Base-by-base conservation (phyloP, 2,329 filamentous ascomycete genomes). In the Talaromyces piceae region DNA sequence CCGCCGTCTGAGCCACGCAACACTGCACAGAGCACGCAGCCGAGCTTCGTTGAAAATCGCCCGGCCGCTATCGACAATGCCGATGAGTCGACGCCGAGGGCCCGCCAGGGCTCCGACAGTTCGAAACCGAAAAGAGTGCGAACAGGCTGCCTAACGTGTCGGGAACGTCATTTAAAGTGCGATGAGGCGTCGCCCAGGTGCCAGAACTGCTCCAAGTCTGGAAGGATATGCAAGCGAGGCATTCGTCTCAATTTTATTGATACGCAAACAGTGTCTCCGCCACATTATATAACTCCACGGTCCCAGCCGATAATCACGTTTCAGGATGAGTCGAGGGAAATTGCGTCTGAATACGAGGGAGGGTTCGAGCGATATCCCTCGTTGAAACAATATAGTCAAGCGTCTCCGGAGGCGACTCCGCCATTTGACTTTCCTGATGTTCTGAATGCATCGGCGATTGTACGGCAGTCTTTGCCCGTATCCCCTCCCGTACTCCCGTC, bases 171-270 rank as follows among this genome's bases (percentile, higher is more conserved):
- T 73, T 74, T 95, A 47, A 95, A 95, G 68, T 95, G 91, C 67
- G 91, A 95, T 63, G 89, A 95, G 67, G 84, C 77, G 4, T 63
- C 77, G 54, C 80, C 81, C 8, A 72, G 74, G 50, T 84, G 81
- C 63, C 76, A 86, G 61, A 96, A 96, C 63, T 96, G 91, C 70
- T 81, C 82, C 53, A 96, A 95, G 71, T 93, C 91, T 48, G 91
- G 83, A 62, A 78, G 91, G 47, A 76, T 84, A 52, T 97, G 91
- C 74, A 90, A 91, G 66, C 82, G 90, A 59, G 91, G 91, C 16
- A 77, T 96, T 47, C 81, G 88, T 31, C 75, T 97, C 37, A 96
- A 95, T 70, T 97, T 95, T 62, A 90, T 95, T 59, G 90, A 95
- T 63, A 86, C 85, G 3, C 84, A 85, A 55, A 83, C 86, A 51